Percentiles rank a stretch among this genome's conserved stretches.
Conservation (phyloP, 148 eudicot genomes). For the Heliamphora exappendiculata region DNA sequence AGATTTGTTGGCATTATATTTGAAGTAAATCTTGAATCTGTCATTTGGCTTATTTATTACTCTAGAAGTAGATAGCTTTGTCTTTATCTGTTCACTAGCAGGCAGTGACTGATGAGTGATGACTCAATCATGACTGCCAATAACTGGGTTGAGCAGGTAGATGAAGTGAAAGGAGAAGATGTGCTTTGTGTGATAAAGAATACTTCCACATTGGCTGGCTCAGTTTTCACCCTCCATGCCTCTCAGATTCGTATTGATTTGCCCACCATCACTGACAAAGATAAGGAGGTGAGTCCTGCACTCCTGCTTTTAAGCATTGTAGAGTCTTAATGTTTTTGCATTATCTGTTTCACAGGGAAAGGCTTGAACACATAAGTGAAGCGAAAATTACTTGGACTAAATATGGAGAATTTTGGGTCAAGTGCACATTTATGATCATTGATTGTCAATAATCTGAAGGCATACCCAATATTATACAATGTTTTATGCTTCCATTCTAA, state of each 20-base stretch:
- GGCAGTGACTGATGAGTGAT: neutral
- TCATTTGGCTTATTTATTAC: too few relatives aligned
- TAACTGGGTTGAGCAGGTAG: conserved; percentile 48
- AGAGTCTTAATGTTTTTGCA: neutral
- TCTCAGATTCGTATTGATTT: conserved; percentile 83
- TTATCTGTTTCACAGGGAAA: neutral
- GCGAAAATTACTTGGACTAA: too few relatives aligned
- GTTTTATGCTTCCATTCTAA: neutral
- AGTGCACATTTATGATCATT: neutral
- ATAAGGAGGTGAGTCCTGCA: conserved; percentile 59
- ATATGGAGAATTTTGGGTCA: too few relatives aligned
- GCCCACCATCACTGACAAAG: conserved; percentile 82
- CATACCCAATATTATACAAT: neutral
- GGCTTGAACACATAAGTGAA: neutral
- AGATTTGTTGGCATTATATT: neutral
- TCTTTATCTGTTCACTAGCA: neutral
- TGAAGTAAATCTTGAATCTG: neutral
- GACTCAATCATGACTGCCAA: neutral
- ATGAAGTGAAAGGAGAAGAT: conserved; percentile 64
- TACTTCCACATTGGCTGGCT: conserved; percentile 77
- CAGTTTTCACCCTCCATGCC: conserved; percentile 81
- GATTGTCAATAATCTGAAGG: neutral
- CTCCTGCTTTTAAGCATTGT: conserved; percentile 10
- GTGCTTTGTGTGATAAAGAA: conserved; percentile 81
- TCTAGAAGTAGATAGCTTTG: neutral